Evolutionary conservation across 2,329 filamentous ascomycete species (phyloP).

Genomic region (Aspergillus aculeatus): DNA sequence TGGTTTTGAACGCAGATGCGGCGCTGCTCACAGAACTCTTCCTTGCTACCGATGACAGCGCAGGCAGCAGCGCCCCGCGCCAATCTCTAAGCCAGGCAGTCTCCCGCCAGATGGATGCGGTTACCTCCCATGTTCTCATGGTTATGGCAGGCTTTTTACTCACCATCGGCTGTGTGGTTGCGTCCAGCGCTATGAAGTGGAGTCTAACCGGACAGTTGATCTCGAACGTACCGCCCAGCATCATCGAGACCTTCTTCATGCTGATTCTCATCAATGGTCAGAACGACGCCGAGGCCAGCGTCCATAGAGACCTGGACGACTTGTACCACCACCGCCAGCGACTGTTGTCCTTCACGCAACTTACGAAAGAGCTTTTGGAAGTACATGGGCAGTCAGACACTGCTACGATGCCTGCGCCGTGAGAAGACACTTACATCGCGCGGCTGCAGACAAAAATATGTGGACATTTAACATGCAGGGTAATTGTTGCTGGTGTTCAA

Average conservation of each 20-base stretch:
- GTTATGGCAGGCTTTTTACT: constrained; percentile 26
- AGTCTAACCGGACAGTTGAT: constrained; percentile 35
- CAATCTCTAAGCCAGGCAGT: constrained; percentile 20
- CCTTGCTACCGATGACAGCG: background rate
- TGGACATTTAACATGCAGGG: too few relatives aligned
- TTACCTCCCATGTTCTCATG: constrained; percentile 31
- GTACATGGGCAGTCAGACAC: too few relatives aligned
- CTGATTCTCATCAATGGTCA: constrained; percentile 35
- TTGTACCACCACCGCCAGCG: constrained; percentile 16
- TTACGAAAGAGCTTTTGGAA: too few relatives aligned
- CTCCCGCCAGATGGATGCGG: constrained; percentile 21
- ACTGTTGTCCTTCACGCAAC: too few relatives aligned
- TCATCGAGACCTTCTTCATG: constrained; percentile 38
- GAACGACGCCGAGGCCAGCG: constrained; percentile 27
- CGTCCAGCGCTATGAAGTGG: constrained; percentile 33
- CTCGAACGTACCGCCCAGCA: constrained; percentile 38
- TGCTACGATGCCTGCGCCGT: too few relatives aligned
- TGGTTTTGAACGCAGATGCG: constrained; percentile 16
- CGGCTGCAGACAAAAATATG: too few relatives aligned
- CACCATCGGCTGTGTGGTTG: constrained; percentile 29
- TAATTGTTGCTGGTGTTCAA: too few relatives aligned
- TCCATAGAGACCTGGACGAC: constrained; percentile 9
- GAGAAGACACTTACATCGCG: too few relatives aligned
- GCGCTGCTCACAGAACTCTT: constrained; percentile 1
- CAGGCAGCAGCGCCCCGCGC: too few relatives aligned